Base-by-base conservation (phyloP, 768 basidiomycete species). In the Pholiota conissans region DNA sequence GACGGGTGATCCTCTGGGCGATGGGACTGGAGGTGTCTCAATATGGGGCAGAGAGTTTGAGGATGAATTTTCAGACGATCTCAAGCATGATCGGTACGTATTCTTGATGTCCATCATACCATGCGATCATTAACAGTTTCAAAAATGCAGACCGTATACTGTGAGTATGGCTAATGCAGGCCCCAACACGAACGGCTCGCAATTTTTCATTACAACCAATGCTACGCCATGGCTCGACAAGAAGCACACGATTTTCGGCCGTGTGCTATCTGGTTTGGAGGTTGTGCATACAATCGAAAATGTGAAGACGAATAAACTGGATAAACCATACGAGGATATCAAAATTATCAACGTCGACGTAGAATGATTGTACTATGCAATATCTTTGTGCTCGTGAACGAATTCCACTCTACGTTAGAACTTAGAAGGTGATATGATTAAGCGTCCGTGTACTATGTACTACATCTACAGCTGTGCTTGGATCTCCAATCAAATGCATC, bases 201-300 rank as follows among this genome's bases (percentile, higher is more conserved):
- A 99, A 68, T 99, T 98, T 79, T 99, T 98, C 77, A 93, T 98
- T 69, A 98, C 95, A 7, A 97, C 95, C 4, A 95, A 88, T 2
- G 89, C 95, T 6, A 93, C 91, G 7, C 92, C 94, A 6, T 96
- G 93, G 93, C 75, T 96, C 60, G 93, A 97, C 73, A 89, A 84
- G 71, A 93, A 92, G 64, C 89, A 91, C 68, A 96, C 93, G 0
- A 91, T 98, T 63, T 98, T 98, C 64, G 96, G 95, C 1, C 84
- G 94, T 22, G 92, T 92, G 11, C 76, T 89, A 32, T 86, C 87
- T 3, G 95, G 96, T 5, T 76, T 96, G 50, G 95, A 97, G 71
- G 89, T 96, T 26, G 82, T 97, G 3, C 93, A 96, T 64, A 78
- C 81, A 14, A 98, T 99, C 65, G 95, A 98, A 73, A 94, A 93